phyloP scores from a whole-genome alignment of 2,329 filamentous ascomycete genomes.

The Akanthomyces dipterigenus region DNA sequence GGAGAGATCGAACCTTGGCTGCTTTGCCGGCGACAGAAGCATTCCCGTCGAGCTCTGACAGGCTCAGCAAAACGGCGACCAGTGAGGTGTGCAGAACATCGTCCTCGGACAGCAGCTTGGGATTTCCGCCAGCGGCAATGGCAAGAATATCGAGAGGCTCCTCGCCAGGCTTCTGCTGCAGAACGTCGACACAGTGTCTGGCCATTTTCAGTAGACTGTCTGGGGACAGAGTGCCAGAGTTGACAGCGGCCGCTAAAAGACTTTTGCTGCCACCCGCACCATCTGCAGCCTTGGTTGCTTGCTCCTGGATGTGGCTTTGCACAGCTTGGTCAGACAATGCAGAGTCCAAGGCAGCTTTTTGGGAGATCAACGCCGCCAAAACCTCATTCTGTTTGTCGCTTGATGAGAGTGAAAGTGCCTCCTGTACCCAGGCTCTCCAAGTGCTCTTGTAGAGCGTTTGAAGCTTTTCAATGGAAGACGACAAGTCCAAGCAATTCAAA shows the following conservation, averaged over 20 bases:
- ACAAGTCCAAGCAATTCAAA: slow-evolving; percentile 55
- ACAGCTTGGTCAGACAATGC: slow-evolving; percentile 33
- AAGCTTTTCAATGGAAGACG: slow-evolving; percentile 38
- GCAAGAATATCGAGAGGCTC: slow-evolving; percentile 42
- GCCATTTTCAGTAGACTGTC: slow-evolving; percentile 27
- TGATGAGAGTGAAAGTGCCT: slow-evolving; percentile 29
- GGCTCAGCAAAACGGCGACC: slow-evolving; percentile 44
- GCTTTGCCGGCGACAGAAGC: slow-evolving; percentile 33
- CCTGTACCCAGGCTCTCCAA: slow-evolving; percentile 39
- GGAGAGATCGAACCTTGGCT: slow-evolving; percentile 33
- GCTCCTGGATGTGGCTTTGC: slow-evolving; percentile 40
- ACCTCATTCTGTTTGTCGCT: slow-evolving; percentile 22
- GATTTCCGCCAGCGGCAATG: slow-evolving; percentile 27
- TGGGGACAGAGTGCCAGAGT: slow-evolving; percentile 33
- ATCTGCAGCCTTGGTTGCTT: slow-evolving; percentile 32
- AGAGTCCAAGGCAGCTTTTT: slow-evolving; percentile 31
- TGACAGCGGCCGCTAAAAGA: slow-evolving; percentile 42
- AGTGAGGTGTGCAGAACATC: slow-evolving; percentile 42
- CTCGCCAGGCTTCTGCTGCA: slow-evolving; percentile 31
- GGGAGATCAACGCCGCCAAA: slow-evolving; percentile 41
- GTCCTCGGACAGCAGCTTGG: slow-evolving; percentile 37
- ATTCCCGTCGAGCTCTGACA: slow-evolving; percentile 43
- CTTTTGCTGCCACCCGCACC: slow-evolving; percentile 30
- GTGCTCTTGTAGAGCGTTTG: slow-evolving; percentile 30
- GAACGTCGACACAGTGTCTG: slow-evolving; percentile 26